These are phyloP conservation scores for Diutina siamensis DNA, from an alignment of 1,139 yeast species.

Conservation along the genomic window DNA sequence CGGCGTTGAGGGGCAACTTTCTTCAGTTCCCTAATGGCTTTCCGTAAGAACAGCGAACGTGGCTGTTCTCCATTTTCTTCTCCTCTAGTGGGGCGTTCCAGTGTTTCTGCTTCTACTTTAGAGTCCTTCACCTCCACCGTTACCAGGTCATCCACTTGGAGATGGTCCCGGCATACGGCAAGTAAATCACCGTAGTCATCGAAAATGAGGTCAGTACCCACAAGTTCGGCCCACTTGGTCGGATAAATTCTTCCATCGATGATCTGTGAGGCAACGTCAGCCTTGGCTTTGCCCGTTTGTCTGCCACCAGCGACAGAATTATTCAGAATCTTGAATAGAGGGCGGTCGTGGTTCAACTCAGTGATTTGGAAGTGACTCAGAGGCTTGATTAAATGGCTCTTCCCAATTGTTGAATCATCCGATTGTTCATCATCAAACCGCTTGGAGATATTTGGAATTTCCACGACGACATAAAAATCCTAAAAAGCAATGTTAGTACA, in stretches of 20 bases:
- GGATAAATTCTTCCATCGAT: conserved; percentile 44
- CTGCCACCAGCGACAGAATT: conserved; percentile 9
- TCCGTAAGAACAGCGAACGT: background rate
- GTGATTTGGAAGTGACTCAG: conserved; percentile 32
- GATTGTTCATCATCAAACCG: conserved; percentile 4
- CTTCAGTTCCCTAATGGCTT: background rate
- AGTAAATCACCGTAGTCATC: conserved; percentile 46
- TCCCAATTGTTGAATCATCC: background rate
- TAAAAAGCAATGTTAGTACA: conserved; percentile 3
- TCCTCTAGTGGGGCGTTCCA: background rate
- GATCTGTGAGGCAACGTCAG: background rate
- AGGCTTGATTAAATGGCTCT: conserved; percentile 19
- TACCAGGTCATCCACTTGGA: conserved; percentile 20
- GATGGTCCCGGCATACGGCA: conserved; percentile 32
- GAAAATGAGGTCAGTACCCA: conserved; percentile 71
- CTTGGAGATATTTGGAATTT: background rate
- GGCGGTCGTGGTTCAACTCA: conserved; percentile 21
- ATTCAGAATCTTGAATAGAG: conserved; percentile 29
- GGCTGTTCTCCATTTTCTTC: background rate
- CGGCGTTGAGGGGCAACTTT: background rate
- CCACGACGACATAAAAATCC: conserved; percentile 3
- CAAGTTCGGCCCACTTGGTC: conserved; percentile 67
- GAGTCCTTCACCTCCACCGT: conserved; percentile 11
- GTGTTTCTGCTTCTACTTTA: background rate
- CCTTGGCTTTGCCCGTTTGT: background rate